phyloP scores from a whole-genome alignment of 2,329 filamentous ascomycete genomes.

The Nemania abortiva region DNA sequence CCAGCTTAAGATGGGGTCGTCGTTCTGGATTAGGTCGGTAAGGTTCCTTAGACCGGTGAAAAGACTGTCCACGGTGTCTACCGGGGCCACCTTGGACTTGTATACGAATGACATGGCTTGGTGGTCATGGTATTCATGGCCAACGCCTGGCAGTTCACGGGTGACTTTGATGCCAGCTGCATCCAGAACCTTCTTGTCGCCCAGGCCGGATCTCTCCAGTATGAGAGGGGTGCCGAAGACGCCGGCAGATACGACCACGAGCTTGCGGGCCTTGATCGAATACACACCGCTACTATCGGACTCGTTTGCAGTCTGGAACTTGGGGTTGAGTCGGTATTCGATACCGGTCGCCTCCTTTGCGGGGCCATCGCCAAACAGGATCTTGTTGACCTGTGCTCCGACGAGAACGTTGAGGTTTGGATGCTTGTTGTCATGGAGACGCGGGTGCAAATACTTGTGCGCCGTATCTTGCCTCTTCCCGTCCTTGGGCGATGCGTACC shows the following conservation, averaged over 20 bases:
- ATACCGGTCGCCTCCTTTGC: conserved; percentile 63
- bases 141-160: no score
- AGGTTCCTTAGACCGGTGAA: not conserved
- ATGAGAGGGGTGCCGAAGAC: no score
- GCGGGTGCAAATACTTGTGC: conserved; percentile 45
- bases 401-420: conserved; percentile 50
- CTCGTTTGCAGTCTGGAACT: no score
- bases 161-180: no score
- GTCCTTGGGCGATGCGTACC: conserved; percentile 43
- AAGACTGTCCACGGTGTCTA: not conserved
- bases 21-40: not conserved
- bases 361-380: conserved; percentile 60
- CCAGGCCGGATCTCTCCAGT: no score
- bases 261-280: no score
- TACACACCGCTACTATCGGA: not conserved
- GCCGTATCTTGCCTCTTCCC: conserved; percentile 46
- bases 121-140: no score
- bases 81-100: not conserved
- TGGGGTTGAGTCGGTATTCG: no score
- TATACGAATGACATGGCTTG: not conserved
- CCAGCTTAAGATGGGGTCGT: not conserved
- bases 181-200: no score
- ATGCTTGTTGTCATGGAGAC: conserved; percentile 42
- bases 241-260: no score
- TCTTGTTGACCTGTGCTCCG: conserved; percentile 53